A percentile compares a stretch with the other conserved stretches of the same genome.
These are phyloP conservation scores for Aquilaria agallochum DNA, from an alignment of 441 rosid genomes.

Conservation along the genomic window DNA sequence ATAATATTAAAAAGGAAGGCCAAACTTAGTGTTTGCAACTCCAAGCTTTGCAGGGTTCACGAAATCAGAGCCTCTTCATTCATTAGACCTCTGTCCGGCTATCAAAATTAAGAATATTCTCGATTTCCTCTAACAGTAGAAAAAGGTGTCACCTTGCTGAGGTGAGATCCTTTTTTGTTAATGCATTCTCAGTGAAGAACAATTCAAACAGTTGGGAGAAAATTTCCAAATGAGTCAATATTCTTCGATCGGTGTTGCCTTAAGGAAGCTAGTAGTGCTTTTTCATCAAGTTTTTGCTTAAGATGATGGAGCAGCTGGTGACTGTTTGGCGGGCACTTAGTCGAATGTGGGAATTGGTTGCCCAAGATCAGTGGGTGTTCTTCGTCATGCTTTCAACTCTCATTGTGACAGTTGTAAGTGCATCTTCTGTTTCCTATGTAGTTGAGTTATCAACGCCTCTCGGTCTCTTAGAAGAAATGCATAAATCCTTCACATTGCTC, in stretches of 20 bases:
- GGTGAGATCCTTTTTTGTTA: constrained; percentile 42
- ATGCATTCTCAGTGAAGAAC: constrained; percentile 51
- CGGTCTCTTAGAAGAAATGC: too few species aligned
- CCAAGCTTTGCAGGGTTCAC: too few species aligned
- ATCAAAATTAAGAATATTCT: constrained; percentile 8
- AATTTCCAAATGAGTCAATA: constrained; percentile 43
- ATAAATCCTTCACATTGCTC: too few species aligned
- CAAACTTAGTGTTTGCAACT: too few species aligned
- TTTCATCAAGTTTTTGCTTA: constrained; percentile 60
- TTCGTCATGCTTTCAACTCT: constrained; percentile 77
- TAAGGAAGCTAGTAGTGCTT: constrained; percentile 96
- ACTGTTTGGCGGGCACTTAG: constrained; percentile 78
- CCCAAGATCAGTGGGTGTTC: constrained; percentile 85
- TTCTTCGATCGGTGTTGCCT: constrained; percentile 59
- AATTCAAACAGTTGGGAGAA: constrained; percentile 30
- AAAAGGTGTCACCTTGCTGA: constrained; percentile 14
- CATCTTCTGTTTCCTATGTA: not conserved
- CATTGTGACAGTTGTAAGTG: constrained; percentile 69
- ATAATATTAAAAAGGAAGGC: too few species aligned
- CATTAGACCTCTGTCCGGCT: constrained; percentile 24
- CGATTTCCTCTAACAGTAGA: constrained; percentile 7
- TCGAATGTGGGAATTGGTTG: constrained; percentile 91
- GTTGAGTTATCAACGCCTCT: too few species aligned
- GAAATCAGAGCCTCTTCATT: constrained; percentile 5
- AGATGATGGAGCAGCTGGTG: constrained; percentile 68